Conservation (phyloP, 345 rosid genomes). For the Rhodamnia rubescens region DNA sequence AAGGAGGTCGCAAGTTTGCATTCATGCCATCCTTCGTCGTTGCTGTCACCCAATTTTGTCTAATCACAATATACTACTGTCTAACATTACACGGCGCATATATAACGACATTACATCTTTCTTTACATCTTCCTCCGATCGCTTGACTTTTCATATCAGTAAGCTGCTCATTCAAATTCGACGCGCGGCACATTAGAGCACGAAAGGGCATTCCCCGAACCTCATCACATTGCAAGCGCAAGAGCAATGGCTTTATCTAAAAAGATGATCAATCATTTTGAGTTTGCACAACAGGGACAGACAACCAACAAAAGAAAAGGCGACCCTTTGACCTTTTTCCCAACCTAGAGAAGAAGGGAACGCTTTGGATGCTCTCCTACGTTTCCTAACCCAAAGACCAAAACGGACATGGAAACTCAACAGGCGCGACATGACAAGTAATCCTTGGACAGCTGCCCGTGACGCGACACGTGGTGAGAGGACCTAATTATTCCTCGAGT, state of each 20-base stretch:
- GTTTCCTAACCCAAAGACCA: background rate
- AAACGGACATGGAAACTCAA: background rate
- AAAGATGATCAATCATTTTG: background rate
- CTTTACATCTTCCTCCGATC: background rate
- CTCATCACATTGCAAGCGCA: background rate
- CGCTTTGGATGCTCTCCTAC: background rate
- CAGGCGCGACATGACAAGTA: background rate
- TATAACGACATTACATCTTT: background rate
- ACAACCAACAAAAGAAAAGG: background rate
- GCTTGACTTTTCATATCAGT: background rate
- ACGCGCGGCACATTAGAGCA: accelerated
- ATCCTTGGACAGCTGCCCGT: background rate
- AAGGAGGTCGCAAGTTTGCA: background rate
- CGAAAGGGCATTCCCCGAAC: accelerated
- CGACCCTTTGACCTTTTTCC: background rate
- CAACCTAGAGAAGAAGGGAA: background rate
- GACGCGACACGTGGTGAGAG: background rate
- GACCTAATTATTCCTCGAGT: background rate
- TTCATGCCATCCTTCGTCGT: background rate
- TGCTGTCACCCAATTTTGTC: background rate
- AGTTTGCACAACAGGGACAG: background rate
- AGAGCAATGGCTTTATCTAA: background rate
- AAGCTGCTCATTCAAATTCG: accelerated
- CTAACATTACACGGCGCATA: background rate
- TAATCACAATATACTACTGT: background rate